These are phyloP conservation scores for Pichia occidentalis DNA, from an alignment of 805 yeast species.

Conservation along the genomic window DNA sequence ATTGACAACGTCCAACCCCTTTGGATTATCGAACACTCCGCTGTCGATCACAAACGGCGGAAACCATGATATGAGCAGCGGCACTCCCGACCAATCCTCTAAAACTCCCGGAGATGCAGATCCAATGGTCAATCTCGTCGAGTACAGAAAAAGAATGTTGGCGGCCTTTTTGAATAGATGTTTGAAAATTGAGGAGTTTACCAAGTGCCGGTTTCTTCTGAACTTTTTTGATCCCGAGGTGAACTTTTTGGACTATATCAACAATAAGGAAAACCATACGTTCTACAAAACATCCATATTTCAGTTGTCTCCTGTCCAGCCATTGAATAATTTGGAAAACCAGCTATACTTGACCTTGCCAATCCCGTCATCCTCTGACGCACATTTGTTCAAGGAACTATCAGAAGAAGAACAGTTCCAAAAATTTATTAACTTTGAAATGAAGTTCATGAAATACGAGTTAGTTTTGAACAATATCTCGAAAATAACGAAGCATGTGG, in stretches of 20 bases:
- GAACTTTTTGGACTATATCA: slow-evolving; percentile 71
- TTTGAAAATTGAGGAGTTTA: slow-evolving; percentile 45
- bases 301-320: slow-evolving; percentile 57
- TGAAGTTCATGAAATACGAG: slow-evolving; percentile 30
- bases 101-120: not conserved
- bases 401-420: slow-evolving; percentile 26
- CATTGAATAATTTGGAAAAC: slow-evolving; percentile 46
- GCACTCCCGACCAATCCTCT: not conserved
- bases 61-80: not conserved
- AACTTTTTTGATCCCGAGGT: slow-evolving; percentile 82
- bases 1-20: slow-evolving; percentile 26
- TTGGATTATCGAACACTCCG: slow-evolving; percentile 17
- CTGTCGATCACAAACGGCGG: not conserved
- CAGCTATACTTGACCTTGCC: slow-evolving; percentile 56
- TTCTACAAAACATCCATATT: slow-evolving; percentile 45
- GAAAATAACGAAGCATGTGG: slow-evolving; percentile 38
- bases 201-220: slow-evolving; percentile 55
- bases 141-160: slow-evolving; percentile 68
- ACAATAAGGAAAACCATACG: slow-evolving; percentile 46
- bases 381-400: slow-evolving; percentile 21
- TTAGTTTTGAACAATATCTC: slow-evolving; percentile 27
- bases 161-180: slow-evolving; percentile 77
- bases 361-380: slow-evolving; percentile 36
- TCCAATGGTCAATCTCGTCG: slow-evolving; percentile 26
- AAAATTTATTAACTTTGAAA: slow-evolving; percentile 25